Base-by-base conservation (phyloP, 1,139 yeast genomes). In the Candida sanyaensis region DNA sequence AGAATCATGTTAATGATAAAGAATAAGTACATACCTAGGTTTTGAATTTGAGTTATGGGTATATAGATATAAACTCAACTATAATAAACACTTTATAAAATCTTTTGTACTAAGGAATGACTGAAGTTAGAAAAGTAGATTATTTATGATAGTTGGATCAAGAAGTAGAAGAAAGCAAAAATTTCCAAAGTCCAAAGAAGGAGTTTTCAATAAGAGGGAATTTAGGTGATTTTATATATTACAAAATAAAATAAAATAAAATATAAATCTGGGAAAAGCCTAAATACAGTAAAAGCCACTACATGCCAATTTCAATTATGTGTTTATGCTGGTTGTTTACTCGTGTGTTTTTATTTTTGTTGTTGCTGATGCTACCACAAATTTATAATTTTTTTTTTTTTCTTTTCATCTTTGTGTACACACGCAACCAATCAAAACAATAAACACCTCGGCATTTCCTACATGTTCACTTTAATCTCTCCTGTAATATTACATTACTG, bases 191-290 rank as follows among this genome's bases (percentile, higher is more conserved):
- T 6, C 23, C 5, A 29, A 23, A 28, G 24, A 26, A 30, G 32
- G 39, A 32, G 37, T 29, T 37, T 21, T 37, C 5, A 17, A 17
- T 17, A 17, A 37, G 32, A 37, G 41, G 41, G 41, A 37, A 37
- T 37, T 27, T 27, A 28, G 23, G 27, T 27, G 41, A 17, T 17
- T 37, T 37, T 37, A 37, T 37, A 37, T 37, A 37, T 36, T 36
- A 36, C 13, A 23, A 23, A 24, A 26, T 3, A 26, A 26, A 26
- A n/a, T n/a, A n/a, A n/a, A n/a, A n/a, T n/a, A n/a, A n/a, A 26
- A 26, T 26, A 26, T 3, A 26, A 26, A 26, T 26, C n/a, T 26
- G 9, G 9, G 6, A 5, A 26, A 26, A 26, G 9, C 9, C 28
- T 6, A 3, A 26, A 17, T 17, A 17, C 21, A 17, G 21, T 17